phyloP scores from a whole-genome alignment of 768 basidiomycete species.

The Auriscalpium microsporum region DNA sequence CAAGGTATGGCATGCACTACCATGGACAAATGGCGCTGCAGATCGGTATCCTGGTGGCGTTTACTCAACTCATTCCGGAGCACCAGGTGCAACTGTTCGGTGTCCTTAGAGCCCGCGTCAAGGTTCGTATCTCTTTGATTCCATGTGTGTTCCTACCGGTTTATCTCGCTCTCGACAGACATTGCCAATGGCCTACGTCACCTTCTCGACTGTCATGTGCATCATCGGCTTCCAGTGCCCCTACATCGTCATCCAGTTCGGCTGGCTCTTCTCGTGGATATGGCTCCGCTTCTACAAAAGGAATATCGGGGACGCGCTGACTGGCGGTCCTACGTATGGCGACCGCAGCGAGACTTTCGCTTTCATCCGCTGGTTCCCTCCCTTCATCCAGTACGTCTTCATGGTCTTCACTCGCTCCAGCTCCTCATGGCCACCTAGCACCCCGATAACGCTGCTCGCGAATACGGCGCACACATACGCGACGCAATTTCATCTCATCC shows the following conservation, averaged over 20 bases:
- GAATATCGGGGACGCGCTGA: slow-evolving; percentile 54
- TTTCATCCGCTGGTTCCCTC: slow-evolving; percentile 94
- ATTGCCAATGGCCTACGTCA: slow-evolving; percentile 91
- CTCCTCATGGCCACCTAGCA: slow-evolving; percentile 34
- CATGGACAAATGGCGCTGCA: slow-evolving; percentile 92
- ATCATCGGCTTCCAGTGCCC: slow-evolving; percentile 81
- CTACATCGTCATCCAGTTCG: slow-evolving; percentile 93
- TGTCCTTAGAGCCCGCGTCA: slow-evolving; percentile 77
- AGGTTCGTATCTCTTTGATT: slow-evolving; percentile 39
- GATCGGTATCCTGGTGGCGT: slow-evolving; percentile 84
- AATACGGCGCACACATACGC: slow-evolving; percentile 63
- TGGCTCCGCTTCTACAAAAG: slow-evolving; percentile 98
- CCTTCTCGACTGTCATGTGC: slow-evolving; percentile 79
- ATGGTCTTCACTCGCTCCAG: background rate
- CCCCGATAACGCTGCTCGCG: slow-evolving; percentile 58
- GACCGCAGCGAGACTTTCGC: slow-evolving; percentile 96
- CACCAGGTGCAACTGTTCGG: slow-evolving; percentile 94
- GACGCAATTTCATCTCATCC: slow-evolving; percentile 67
- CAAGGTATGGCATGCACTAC: slow-evolving; percentile 80
- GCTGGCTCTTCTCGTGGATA: slow-evolving; percentile 95
- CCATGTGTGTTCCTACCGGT: background rate
- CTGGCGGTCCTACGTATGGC: slow-evolving; percentile 68
- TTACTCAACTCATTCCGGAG: slow-evolving; percentile 96
- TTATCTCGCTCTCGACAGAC: slow-evolving; percentile 37
- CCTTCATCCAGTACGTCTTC: slow-evolving; percentile 70